Evolutionary conservation across 768 basidiomycete genomes (phyloP).

Genomic region (Boletus rubropictus): DNA sequence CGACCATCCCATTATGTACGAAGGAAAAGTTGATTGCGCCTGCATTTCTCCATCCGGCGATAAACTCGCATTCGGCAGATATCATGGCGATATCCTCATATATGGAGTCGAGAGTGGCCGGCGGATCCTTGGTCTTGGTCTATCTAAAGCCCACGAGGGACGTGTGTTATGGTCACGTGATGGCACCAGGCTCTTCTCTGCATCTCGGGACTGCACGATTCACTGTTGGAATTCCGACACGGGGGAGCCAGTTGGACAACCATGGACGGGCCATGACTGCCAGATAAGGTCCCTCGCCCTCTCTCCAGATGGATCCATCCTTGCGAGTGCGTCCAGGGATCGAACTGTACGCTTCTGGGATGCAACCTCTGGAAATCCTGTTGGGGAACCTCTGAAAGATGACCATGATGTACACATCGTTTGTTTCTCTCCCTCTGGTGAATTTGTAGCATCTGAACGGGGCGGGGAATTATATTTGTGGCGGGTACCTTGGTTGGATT

Average conservation of each 20-base stretch:
- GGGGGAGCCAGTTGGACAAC: conserved; percentile 2
- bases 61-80: too few relatives aligned
- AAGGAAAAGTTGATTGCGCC: too few relatives aligned
- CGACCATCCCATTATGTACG: too few relatives aligned
- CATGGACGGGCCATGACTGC: conserved; percentile 15
- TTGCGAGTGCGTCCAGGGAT: conserved; percentile 2
- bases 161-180: conserved; percentile 5
- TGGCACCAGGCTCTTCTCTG: neutral
- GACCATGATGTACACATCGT: neutral
- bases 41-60: too few relatives aligned
- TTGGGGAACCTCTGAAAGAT: neutral
- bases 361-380: neutral
- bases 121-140: too few relatives aligned
- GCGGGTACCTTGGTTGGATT: neutral
- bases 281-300: neutral
- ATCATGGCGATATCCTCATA: too few relatives aligned
- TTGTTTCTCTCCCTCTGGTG: conserved; percentile 5
- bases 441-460: neutral
- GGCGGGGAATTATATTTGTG: neutral
- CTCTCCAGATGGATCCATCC: neutral
- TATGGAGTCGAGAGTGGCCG: too few relatives aligned
- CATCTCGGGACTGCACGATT: neutral
- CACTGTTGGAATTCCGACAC: conserved; percentile 5
- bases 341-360: conserved; percentile 8
- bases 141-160: too few relatives aligned